A percentile compares a stretch with the other conserved stretches of the same genome.
phyloP scores from a whole-genome alignment of 192 early-diverging fungal genomes.

The Rhizoclosmatium sp. region DNA sequence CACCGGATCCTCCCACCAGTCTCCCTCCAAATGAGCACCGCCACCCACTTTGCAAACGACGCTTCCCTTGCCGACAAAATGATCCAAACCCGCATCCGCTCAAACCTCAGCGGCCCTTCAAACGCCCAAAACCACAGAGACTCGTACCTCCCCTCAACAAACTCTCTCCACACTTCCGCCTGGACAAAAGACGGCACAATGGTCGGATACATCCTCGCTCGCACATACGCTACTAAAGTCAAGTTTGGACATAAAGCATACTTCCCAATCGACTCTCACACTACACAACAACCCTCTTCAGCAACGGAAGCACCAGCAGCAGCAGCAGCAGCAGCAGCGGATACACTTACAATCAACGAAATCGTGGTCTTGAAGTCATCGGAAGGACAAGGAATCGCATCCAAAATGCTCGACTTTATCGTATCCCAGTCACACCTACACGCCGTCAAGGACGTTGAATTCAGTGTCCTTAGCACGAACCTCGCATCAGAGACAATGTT shows the following conservation, averaged over 20 bases:
- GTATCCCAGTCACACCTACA: background rate
- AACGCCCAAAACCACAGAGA: background rate
- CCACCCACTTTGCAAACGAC: background rate
- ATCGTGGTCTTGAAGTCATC: slow-evolving; percentile 8
- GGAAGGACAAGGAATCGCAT: slow-evolving; percentile 22
- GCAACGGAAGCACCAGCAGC: background rate
- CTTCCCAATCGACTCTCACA: background rate
- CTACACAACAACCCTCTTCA: background rate
- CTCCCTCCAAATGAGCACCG: background rate
- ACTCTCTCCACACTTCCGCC: background rate
- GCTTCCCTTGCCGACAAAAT: slow-evolving; percentile 15
- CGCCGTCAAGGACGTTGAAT: slow-evolving; percentile 6
- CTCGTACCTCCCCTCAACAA: slow-evolving; percentile 6
- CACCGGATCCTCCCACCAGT: background rate
- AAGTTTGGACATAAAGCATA: background rate
- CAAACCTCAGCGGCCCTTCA: slow-evolving; percentile 11
- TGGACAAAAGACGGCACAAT: background rate
- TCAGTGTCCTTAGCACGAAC: slow-evolving; percentile 11
- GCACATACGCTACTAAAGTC: background rate
- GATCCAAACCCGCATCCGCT: background rate
- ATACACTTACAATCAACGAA: slow-evolving; percentile 33
- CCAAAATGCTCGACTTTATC: slow-evolving; percentile 28
- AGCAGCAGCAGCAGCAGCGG: background rate
- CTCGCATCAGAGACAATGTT: slow-evolving; percentile 20
- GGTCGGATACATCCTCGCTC: slow-evolving; percentile 34